phyloP scores from a whole-genome alignment of 768 basidiomycete genomes.

The Hygrocybe coccinea region DNA sequence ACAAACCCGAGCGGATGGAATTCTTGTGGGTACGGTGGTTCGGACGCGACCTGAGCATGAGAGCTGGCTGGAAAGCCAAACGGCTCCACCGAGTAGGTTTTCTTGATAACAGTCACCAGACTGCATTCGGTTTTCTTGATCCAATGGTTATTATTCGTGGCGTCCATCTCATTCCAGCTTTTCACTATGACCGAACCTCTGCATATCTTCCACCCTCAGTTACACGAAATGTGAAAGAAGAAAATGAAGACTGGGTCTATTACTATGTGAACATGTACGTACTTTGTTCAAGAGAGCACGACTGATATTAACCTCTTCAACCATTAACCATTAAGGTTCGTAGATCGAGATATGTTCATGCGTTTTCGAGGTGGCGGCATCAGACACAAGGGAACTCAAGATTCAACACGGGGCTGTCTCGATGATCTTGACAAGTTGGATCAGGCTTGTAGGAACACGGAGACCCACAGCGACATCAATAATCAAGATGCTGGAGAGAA shows the following conservation, averaged over 20 bases:
- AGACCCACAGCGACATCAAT: no score
- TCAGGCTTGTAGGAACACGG: no score
- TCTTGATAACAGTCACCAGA: background rate
- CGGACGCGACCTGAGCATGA: background rate
- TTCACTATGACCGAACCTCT: background rate
- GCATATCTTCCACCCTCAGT: background rate
- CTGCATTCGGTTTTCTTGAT: slow-evolving; percentile 20
- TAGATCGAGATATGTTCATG: slow-evolving; percentile 39
- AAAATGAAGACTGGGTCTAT: slow-evolving; percentile 23
- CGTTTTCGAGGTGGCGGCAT: slow-evolving; percentile 27
- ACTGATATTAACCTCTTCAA: background rate
- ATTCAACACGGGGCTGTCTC: no score
- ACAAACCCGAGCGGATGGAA: slow-evolving; percentile 3
- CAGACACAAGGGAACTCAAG: slow-evolving; percentile 20
- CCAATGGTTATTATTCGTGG: slow-evolving; percentile 14
- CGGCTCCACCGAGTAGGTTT: slow-evolving; percentile 10
- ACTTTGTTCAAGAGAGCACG: background rate
- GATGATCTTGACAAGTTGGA: no score
- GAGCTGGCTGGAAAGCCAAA: background rate
- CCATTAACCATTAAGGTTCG: no score
- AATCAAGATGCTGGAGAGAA: no score
- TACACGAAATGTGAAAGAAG: background rate
- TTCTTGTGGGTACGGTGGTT: slow-evolving; percentile 18
- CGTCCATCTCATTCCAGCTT: slow-evolving; percentile 16
- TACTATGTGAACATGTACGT: slow-evolving; percentile 38